A percentile compares a stretch with the other conserved stretches of the same genome.
These are phyloP conservation scores for Candida hungchunana DNA, from an alignment of 805 yeast species.

Conservation along the genomic window DNA sequence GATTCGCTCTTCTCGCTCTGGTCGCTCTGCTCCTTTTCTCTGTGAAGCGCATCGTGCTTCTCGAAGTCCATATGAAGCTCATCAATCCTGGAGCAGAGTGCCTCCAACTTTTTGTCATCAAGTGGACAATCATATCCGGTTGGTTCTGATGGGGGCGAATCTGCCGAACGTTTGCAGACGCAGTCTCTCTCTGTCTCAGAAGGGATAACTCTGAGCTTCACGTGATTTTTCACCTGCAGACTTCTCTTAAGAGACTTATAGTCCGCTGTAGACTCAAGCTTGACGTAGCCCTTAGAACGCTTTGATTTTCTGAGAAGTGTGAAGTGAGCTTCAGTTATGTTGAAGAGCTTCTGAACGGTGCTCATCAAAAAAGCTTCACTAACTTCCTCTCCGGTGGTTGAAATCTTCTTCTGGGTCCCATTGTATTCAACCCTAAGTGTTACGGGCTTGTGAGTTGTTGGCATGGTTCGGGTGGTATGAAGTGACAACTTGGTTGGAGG, in stretches of 20 bases:
- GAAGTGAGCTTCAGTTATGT: constrained; percentile 8
- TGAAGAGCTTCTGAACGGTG: constrained; percentile 2
- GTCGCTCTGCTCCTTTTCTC: no score
- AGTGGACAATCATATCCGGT: not conserved
- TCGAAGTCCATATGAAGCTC: constrained; percentile 6
- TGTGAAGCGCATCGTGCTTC: not conserved
- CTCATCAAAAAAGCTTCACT: constrained; percentile 1
- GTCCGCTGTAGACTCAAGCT: constrained; percentile 7
- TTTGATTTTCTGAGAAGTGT: constrained; percentile 15
- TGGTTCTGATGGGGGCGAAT: no score
- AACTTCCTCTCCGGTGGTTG: not conserved
- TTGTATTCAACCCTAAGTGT: no score
- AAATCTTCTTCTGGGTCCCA: no score
- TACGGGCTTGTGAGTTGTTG: no score
- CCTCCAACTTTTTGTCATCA: constrained; percentile 4
- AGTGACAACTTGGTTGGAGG: no score
- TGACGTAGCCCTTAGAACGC: constrained; percentile 11
- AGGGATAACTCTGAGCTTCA: constrained; percentile 10
- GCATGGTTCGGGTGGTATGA: no score
- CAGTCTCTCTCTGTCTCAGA: not conserved
- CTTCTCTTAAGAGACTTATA: constrained; percentile 13
- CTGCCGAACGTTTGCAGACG: not conserved
- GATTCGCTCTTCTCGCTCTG: not conserved
- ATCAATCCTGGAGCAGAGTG: constrained; percentile 7
- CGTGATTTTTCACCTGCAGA: constrained; percentile 14